Conservation (phyloP, 2,329 filamentous ascomycete genomes). For the Triangularia setosa region DNA sequence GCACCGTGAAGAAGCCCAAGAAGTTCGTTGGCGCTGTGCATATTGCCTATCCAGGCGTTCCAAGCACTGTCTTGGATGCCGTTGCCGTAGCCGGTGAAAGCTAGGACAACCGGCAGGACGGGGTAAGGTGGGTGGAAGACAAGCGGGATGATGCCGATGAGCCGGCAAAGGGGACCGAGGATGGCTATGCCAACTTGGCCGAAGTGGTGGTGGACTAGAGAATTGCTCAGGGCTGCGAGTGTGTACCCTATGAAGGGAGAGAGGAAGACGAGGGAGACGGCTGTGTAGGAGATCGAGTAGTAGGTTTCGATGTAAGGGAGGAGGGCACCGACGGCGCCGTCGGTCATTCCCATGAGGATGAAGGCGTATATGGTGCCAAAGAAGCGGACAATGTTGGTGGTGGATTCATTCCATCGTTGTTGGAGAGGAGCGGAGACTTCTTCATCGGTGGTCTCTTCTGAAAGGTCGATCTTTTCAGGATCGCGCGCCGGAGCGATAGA, state of each 20-base stretch:
- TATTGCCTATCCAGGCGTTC: conserved; percentile 63
- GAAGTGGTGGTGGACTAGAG: conserved; percentile 57
- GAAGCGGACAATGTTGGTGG: conserved; percentile 55
- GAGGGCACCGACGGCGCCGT: conserved; percentile 58
- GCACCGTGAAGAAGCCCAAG: conserved; percentile 68
- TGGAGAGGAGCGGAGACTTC: conserved; percentile 22
- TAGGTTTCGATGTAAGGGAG: conserved; percentile 55
- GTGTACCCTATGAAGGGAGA: conserved; percentile 64
- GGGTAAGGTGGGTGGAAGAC: conserved; percentile 66
- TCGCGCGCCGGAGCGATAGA: background rate
- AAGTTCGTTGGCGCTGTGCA: conserved; percentile 69
- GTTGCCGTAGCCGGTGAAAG: conserved; percentile 67
- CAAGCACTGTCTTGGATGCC: conserved; percentile 61
- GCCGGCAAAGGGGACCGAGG: conserved; percentile 58
- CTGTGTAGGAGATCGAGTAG: conserved; percentile 57
- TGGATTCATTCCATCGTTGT: conserved; percentile 62
- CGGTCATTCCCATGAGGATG: conserved; percentile 64
- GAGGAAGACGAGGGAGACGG: conserved; percentile 64
- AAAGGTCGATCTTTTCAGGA: conserved; percentile 10
- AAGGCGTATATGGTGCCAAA: conserved; percentile 58
- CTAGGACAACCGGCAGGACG: conserved; percentile 60
- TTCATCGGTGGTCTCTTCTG: conserved; percentile 19
- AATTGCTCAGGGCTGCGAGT: conserved; percentile 60
- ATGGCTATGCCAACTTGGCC: conserved; percentile 71
- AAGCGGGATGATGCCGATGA: conserved; percentile 62